Base-by-base conservation (phyloP, 208 protist species). In the Leishmania turanica region DNA sequence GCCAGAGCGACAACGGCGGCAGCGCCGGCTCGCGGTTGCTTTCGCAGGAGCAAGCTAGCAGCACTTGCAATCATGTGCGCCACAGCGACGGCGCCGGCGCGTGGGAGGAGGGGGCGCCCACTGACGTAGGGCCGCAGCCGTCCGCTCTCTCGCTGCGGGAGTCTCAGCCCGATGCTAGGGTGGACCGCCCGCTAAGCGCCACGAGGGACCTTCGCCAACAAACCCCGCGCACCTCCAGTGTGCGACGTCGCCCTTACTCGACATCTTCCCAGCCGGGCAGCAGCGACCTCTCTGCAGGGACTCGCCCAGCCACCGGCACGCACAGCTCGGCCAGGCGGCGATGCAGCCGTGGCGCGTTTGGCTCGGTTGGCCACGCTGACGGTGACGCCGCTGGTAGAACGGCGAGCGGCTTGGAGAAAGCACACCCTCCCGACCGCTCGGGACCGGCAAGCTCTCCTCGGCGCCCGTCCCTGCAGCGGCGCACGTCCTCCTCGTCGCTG, bases 41-140 rank as follows among this genome's bases (percentile, higher is more conserved):
- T 1, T 86, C 82, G 0, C 66, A 17, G 54, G 73, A 62, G 82
- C 78, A 60, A 9, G 56, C 56, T 47, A 73, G 82, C 62, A 79
- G 66, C 47, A 37, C 66, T 34, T 21, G 37, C 31, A 37, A 54
- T 27, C 21, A 11, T 4, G 37, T 24, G 19, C 11, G 40, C 31
- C 42, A 51, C 5, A 64, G 58, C 27, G 42, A 71, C 4, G 24
- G 6, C 42, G 40, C 75, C 21, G 49, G 51, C 40, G 21, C 37
- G 24, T 53, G 5, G 13, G 58, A 3, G 9, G 60, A 79, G 64
- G 40, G 7, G 58, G 47, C 62, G 24, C 13, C 15, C 17, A 70
- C 47, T 17, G 34, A 17, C 13, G 42, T 42, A 56, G 9, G 31
- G n/a, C 17, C 17, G 47, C 27, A 60, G 9, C 71, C n/a, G n/a